phyloP scores from a whole-genome alignment of 495 filamentous ascomycete species.

The Xylaria telfairii region DNA sequence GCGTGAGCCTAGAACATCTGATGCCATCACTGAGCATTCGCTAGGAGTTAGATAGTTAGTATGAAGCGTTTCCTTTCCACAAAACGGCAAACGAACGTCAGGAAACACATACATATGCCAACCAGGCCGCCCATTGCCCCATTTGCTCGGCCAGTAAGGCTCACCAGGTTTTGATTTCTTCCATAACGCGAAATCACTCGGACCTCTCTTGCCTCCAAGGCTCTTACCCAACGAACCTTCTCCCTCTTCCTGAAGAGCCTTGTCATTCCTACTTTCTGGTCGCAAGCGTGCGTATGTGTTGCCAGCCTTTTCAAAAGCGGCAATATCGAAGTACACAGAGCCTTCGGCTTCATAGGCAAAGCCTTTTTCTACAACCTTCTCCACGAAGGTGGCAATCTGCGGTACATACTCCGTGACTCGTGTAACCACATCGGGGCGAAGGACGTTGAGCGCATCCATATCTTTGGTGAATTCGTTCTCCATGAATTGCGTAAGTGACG shows the following conservation, averaged over 20 bases:
- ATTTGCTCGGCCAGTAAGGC: slow-evolving; percentile 84
- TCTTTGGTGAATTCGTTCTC: slow-evolving; percentile 85
- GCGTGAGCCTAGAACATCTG: slow-evolving; percentile 75
- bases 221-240: slow-evolving; percentile 82
- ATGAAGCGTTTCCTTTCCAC: neutral
- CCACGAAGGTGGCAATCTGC: slow-evolving; percentile 74
- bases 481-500: slow-evolving; percentile 78
- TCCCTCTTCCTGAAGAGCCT: slow-evolving; percentile 83
- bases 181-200: slow-evolving; percentile 92
- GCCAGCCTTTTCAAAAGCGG: slow-evolving; percentile 81
- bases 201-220: slow-evolving; percentile 68
- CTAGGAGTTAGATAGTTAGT: slow-evolving; percentile 8
- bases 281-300: slow-evolving; percentile 85
- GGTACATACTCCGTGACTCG: slow-evolving; percentile 88
- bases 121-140: slow-evolving; percentile 87
- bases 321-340: slow-evolving; percentile 94
- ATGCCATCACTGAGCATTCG: slow-evolving; percentile 97
- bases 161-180: slow-evolving; percentile 92
- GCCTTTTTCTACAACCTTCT: slow-evolving; percentile 79
- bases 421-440: slow-evolving; percentile 80
- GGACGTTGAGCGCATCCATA: slow-evolving; percentile 84
- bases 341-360: slow-evolving; percentile 88
- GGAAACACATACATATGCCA: slow-evolving; percentile 75
- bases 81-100: neutral
- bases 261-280: slow-evolving; percentile 85